Percentiles rank a stretch among this genome's conserved stretches.
These are phyloP conservation scores for Trichoderma semiorbis DNA, from an alignment of 2,329 filamentous ascomycete genomes.

Conservation along the genomic window DNA sequence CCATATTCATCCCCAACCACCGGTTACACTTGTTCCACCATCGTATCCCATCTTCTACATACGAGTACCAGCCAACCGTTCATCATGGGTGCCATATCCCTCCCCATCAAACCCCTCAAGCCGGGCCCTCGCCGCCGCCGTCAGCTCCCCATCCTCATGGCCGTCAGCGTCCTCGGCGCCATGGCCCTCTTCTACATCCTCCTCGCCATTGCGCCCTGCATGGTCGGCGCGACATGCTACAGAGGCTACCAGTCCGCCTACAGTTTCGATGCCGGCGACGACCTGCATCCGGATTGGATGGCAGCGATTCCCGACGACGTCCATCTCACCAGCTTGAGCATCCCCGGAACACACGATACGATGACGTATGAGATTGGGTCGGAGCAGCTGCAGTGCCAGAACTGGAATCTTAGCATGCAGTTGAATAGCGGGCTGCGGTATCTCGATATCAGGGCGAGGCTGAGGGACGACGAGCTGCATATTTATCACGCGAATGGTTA, in stretches of 20 bases:
- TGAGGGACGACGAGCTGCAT: conserved; percentile 41
- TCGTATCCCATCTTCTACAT: neutral
- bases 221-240: conserved; percentile 29
- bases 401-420: conserved; percentile 43
- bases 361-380: conserved; percentile 44
- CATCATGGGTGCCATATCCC: conserved; percentile 2
- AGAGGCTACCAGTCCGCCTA: conserved; percentile 31
- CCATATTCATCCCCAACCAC: neutral
- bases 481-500: conserved; percentile 46
- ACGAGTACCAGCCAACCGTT: neutral
- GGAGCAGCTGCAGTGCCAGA: conserved; percentile 45
- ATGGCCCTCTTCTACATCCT: conserved; percentile 28
- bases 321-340: conserved; percentile 42
- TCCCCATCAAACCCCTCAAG: neutral
- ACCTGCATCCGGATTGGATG: conserved; percentile 42
- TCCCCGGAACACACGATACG: conserved; percentile 53
- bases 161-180: conserved; percentile 22
- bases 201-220: conserved; percentile 28
- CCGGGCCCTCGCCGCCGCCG: neutral
- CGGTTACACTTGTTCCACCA: neutral
- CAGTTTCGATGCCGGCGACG: conserved; percentile 41
- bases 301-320: conserved; percentile 38
- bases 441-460: conserved; percentile 46
- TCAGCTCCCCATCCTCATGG: neutral
- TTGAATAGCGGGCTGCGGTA: conserved; percentile 47